A percentile compares a stretch with the other conserved stretches of the same genome.
Conservation (phyloP, 192 early-diverging fungal genomes). For the Coemansia sp. region DNA sequence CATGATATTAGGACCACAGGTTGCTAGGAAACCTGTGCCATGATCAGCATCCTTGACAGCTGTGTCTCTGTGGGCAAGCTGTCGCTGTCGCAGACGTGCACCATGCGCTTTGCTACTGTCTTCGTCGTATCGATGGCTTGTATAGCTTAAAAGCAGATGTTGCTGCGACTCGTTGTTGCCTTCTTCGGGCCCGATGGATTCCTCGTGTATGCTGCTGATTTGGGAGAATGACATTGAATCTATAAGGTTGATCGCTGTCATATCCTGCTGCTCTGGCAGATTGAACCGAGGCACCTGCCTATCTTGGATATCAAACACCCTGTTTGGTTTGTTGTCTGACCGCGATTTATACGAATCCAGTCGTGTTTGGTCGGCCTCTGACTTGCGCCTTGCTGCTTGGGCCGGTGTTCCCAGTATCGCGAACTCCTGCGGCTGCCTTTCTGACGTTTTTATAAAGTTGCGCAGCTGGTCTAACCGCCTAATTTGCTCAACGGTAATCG, state of each 20-base stretch:
- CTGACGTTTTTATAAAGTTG: neutral
- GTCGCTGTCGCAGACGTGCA: neutral
- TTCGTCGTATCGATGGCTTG: slow-evolving; percentile 9
- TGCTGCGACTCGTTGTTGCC: slow-evolving; percentile 8
- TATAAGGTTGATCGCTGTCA: slow-evolving; percentile 11
- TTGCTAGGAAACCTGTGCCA: slow-evolving; percentile 10
- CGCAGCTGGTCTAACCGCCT: neutral
- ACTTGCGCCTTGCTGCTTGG: neutral
- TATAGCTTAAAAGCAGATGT: slow-evolving; percentile 20
- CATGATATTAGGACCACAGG: slow-evolving; percentile 22
- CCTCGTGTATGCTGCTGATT: neutral
- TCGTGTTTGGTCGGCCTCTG: neutral
- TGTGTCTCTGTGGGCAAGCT: neutral
- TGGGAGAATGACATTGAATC: slow-evolving; percentile 28
- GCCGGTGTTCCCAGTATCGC: neutral
- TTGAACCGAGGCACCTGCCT: neutral
- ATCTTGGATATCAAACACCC: neutral
- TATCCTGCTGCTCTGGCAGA: neutral
- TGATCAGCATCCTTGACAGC: neutral
- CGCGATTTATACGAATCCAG: neutral
- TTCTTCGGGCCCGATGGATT: neutral
- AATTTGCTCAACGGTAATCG: neutral
- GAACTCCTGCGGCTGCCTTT: neutral
- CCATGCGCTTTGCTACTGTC: neutral
- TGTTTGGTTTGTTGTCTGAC: neutral